phyloP scores from a whole-genome alignment of 495 filamentous ascomycete species.

The Penicillium paxilli region DNA sequence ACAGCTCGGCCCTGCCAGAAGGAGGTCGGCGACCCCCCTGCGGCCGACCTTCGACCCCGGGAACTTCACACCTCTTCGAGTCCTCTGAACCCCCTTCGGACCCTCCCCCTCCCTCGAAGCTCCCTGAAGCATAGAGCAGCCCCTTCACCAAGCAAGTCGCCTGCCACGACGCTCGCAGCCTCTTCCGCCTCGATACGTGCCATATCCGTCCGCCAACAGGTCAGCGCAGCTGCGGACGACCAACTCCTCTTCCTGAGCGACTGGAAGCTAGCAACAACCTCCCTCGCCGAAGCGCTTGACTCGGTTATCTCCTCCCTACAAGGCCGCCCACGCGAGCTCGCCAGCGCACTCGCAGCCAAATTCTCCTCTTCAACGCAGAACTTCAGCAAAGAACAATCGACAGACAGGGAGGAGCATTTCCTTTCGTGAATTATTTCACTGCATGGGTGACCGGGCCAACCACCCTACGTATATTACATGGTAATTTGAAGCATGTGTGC shows the following conservation, averaged over 20 bases:
- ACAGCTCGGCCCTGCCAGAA: background rate
- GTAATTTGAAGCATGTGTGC: too few species aligned
- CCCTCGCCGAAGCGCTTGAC: background rate
- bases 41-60: background rate
- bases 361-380: too few species aligned
- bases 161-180: background rate
- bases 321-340: background rate
- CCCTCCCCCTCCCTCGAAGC: background rate
- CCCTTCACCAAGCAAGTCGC: background rate
- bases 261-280: background rate
- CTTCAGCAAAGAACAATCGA: too few species aligned
- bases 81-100: background rate
- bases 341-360: background rate
- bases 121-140: background rate
- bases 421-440: too few species aligned
- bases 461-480: too few species aligned
- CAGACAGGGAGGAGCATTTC: too few species aligned
- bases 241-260: background rate
- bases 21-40: background rate
- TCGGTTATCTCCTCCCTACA: background rate
- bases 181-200: background rate
- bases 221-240: conserved; percentile 1
- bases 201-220: background rate
- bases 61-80: background rate
- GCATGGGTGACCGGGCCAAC: too few species aligned